Evolutionary conservation across 768 basidiomycete genomes (phyloP).

Genomic region (Pholiota conissans): DNA sequence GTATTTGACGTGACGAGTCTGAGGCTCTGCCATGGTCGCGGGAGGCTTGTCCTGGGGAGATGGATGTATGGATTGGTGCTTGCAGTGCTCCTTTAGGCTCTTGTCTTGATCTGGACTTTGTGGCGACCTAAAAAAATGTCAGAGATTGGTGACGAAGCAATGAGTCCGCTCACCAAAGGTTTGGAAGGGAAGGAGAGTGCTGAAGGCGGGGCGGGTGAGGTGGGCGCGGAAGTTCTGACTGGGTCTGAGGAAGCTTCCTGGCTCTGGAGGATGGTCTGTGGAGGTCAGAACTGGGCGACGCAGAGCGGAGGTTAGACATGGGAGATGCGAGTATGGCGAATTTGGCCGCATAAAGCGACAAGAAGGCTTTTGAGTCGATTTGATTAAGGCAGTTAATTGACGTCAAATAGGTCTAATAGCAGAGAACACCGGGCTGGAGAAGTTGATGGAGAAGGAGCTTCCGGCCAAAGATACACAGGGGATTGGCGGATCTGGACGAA

Average conservation of each 20-base stretch:
- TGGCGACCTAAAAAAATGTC: conserved; percentile 38
- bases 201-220: conserved; percentile 51
- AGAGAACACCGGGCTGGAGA: conserved; percentile 31
- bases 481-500: conserved; percentile 44
- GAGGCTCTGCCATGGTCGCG: conserved; percentile 4
- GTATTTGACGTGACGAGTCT: conserved; percentile 19
- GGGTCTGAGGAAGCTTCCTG: too few species aligned
- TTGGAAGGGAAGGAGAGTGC: conserved; percentile 70
- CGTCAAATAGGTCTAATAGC: conserved; percentile 34
- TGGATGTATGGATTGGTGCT: conserved; percentile 28
- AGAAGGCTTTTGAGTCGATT: conserved; percentile 31
- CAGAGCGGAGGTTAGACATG: conserved; percentile 26
- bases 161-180: conserved; percentile 51
- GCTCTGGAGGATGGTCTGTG: conserved; percentile 18
- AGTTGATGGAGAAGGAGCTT: conserved; percentile 24
- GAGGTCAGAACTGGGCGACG: conserved; percentile 26
- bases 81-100: conserved; percentile 24
- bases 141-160: conserved; percentile 3
- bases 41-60: conserved; percentile 18
- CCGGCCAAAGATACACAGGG: conserved; percentile 23
- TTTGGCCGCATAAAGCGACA: conserved; percentile 36
- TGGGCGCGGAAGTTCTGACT: conserved; percentile 11
- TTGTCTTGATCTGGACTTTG: conserved; percentile 45
- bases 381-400: conserved; percentile 46
- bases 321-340: conserved; percentile 21